Evolutionary conservation across 1,284 basidiomycete genomes (phyloP), one percentile per base, ranked within the genome.

Genomic region (Cystobasidiaceae sp.): DNA sequence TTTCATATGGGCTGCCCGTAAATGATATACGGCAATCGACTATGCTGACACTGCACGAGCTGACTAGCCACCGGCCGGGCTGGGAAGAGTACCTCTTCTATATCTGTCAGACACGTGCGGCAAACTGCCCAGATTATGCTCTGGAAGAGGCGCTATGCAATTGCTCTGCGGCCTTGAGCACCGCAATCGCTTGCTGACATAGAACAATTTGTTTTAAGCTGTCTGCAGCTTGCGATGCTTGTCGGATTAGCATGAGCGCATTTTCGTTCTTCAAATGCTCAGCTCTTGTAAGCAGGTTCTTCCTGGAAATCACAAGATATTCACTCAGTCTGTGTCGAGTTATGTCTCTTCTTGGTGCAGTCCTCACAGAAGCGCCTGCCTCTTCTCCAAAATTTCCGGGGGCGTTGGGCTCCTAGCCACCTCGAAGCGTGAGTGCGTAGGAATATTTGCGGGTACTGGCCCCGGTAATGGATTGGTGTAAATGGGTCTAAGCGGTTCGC

Each of bases 331-430:
- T 25, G 13, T 17, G 2, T 13, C 21, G 11, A 46, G n/a, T 46
- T 17, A 54, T 2, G 13, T 15, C 34, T 23, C 1, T 13, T 27
- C 37, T 5, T 15, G 17, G n/a, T n/a, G 37, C 4, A 4, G 15
- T n/a, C n/a, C 51, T 37, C 17, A 55, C 51, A 56, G n/a, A 8
- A 56, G 15, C 11, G 41, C 37, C 15, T 28, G 41, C 15, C 54
- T 41, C 30, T 17, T 56, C 19, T 44, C 54, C 13, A 19, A 7
- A 19, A 56, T 56, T 4, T 56, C 54, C 28, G 54, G 54, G 27
- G 54, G 54, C 17, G 54, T 56, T 4, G 54, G 54, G 21, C 54
- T 56, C 9, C 54, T 37, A 6, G 25, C 54, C 5, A 56, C 4
- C 13, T 56, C 39, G 28, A 43, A 56, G 19, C 25, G 32, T 28